Conservation (phyloP, 2,329 filamentous ascomycete genomes). For the Fusarium nelsonii region DNA sequence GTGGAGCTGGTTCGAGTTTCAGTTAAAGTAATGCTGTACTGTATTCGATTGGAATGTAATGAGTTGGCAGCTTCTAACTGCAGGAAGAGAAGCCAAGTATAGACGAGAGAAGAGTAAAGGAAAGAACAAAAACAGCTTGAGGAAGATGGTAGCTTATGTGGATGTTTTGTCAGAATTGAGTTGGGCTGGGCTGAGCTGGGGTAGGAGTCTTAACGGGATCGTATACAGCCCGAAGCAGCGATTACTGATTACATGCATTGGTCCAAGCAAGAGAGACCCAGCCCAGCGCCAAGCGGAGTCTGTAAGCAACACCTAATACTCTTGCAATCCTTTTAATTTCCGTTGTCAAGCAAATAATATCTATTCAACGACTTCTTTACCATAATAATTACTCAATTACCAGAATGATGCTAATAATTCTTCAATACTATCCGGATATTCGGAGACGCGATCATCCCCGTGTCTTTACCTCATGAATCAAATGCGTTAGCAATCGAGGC, state of each 20-base stretch:
- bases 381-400: background rate
- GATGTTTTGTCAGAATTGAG: slow-evolving; percentile 38
- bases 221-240: slow-evolving; percentile 25
- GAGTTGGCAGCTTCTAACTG: background rate
- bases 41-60: background rate
- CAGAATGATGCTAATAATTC: background rate
- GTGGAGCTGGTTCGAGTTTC: slow-evolving; percentile 15
- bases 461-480: slow-evolving; percentile 8
- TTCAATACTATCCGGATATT: background rate
- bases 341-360: background rate
- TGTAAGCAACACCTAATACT: slow-evolving; percentile 11
- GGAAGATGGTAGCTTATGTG: slow-evolving; percentile 5
- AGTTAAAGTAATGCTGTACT: slow-evolving; percentile 8
- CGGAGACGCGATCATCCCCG: background rate
- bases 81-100: background rate
- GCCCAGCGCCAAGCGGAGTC: slow-evolving; percentile 5
- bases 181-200: slow-evolving; percentile 25
- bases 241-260: slow-evolving; percentile 14
- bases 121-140: slow-evolving; percentile 8
- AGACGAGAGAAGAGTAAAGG: background rate
- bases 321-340: slow-evolving; percentile 10
- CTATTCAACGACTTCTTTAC: too few relatives aligned
- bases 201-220: slow-evolving; percentile 18
- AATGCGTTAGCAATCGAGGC: slow-evolving; percentile 21
- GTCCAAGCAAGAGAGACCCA: background rate